phyloP scores from a whole-genome alignment of 345 rosid genomes.

The Excoecaria cochinchinensis region DNA sequence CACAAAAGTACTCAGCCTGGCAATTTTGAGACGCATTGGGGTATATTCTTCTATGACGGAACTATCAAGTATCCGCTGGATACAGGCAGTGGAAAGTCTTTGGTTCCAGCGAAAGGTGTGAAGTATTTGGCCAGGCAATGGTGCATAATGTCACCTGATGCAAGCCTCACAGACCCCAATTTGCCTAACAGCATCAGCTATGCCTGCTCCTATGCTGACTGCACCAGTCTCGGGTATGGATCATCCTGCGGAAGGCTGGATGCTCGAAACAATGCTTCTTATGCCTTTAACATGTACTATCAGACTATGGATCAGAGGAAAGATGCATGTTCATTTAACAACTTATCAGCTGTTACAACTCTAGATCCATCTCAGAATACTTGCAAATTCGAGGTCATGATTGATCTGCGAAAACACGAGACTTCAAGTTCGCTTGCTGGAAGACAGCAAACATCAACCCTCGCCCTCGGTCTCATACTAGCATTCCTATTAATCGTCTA shows the following conservation, averaged over 20 bases:
- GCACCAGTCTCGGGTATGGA: constrained; percentile 25
- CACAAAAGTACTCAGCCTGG: constrained; percentile 79
- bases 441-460: not conserved
- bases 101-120: constrained; percentile 22
- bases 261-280: constrained; percentile 20
- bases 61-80: constrained; percentile 45
- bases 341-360: constrained; percentile 17
- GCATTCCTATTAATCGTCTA: not conserved
- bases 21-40: constrained; percentile 92
- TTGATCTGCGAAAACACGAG: constrained; percentile 21
- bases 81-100: constrained; percentile 15
- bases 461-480: not conserved
- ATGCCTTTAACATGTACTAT: constrained; percentile 26
- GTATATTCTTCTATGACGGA: constrained; percentile 75
- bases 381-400: constrained; percentile 19
- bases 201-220: constrained; percentile 21
- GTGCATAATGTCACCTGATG: constrained; percentile 26
- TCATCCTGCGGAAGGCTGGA: constrained; percentile 22
- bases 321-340: constrained; percentile 16
- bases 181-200: constrained; percentile 10
- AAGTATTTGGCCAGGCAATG: constrained; percentile 19
- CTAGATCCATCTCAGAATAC: constrained; percentile 20
- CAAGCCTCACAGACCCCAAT: constrained; percentile 14
- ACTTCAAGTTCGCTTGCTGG: not conserved
- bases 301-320: constrained; percentile 24